Conservation (phyloP, 805 yeast genomes). For the Candida parachauliodes region DNA sequence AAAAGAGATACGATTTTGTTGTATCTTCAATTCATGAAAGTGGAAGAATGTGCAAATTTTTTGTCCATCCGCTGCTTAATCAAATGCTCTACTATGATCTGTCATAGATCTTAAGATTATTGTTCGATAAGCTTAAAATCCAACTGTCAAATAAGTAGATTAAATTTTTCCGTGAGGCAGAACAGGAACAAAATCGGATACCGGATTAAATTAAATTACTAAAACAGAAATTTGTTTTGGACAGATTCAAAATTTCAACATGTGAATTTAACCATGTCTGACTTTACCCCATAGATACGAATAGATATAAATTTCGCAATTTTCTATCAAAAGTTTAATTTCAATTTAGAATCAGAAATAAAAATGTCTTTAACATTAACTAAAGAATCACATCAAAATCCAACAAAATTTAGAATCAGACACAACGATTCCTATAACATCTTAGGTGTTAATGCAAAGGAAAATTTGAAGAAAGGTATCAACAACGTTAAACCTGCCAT, state of each 20-base stretch:
- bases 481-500: conserved; percentile 14
- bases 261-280: background rate
- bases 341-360: background rate
- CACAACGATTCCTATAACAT: conserved; percentile 24
- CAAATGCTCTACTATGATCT: too few species aligned
- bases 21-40: too few species aligned
- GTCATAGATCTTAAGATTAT: too few species aligned
- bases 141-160: background rate
- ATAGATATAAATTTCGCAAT: too few species aligned
- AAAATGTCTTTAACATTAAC: conserved; percentile 15
- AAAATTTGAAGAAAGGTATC: conserved; percentile 4
- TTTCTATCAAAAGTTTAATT: background rate
- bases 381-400: conserved; percentile 25
- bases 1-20: too few species aligned
- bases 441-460: conserved; percentile 20
- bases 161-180: background rate
- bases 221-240: background rate
- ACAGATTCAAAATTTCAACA: background rate
- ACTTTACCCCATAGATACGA: background rate
- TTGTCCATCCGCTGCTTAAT: too few species aligned
- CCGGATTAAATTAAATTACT: background rate
- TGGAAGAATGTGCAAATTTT: too few species aligned
- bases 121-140: too few species aligned
- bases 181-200: background rate
- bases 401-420: conserved; percentile 23